phyloP scores from a whole-genome alignment of 2,329 filamentous ascomycete genomes.

The Verticillium dahliae region DNA sequence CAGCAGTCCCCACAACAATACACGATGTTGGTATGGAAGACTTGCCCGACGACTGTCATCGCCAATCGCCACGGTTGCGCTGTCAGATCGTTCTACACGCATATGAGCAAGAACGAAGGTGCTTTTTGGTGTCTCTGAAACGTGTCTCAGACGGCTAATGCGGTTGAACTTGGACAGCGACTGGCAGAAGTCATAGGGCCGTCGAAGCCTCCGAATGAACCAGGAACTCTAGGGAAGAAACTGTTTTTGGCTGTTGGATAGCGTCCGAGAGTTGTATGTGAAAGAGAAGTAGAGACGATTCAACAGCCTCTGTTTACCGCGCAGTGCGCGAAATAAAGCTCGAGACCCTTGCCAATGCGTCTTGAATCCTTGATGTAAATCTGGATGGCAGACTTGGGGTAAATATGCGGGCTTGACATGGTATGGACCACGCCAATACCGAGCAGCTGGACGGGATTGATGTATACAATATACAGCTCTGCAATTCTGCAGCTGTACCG shows the following conservation, averaged over 20 bases:
- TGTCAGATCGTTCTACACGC: too few species aligned
- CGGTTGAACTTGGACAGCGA: not conserved
- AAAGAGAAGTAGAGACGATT: not conserved
- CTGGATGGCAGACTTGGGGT: not conserved
- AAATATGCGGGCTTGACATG: not conserved
- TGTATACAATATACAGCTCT: not conserved
- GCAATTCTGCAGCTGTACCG: not conserved
- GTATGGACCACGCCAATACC: not conserved
- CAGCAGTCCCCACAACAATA: too few species aligned
- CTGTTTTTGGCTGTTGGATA: not conserved
- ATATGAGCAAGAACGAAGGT: too few species aligned
- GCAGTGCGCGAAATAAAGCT: not conserved
- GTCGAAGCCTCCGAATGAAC: not conserved
- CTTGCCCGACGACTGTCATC: too few species aligned
- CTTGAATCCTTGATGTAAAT: not conserved
- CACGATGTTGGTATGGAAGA: too few species aligned
- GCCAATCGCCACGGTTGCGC: too few species aligned
- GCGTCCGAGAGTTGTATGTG: too few species aligned
- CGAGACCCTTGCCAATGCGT: not conserved
- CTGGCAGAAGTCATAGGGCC: not conserved
- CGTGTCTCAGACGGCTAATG: not conserved
- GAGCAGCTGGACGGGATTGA: not conserved
- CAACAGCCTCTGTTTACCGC: not conserved
- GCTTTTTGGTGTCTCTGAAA: not conserved
- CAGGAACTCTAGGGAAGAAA: not conserved